Conservation (phyloP, 305 asterid species). For the Petunia hybrid region DNA sequence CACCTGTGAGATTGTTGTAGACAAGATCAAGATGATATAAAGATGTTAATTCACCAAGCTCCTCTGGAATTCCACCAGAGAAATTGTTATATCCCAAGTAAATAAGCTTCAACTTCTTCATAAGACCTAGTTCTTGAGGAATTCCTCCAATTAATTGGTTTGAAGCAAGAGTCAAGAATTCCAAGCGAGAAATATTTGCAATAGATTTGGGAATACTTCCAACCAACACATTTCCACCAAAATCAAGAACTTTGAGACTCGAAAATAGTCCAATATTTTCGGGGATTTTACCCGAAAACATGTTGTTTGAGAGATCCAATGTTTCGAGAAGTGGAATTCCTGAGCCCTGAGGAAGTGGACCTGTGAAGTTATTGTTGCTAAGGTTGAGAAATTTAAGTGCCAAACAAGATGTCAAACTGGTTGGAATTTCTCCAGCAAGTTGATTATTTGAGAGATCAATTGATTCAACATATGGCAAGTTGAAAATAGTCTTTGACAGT, state of each 20-base stretch:
- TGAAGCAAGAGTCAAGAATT: constrained; percentile 74
- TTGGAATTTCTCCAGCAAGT: constrained; percentile 65
- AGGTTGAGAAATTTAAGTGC: constrained; percentile 67
- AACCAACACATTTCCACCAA: constrained; percentile 74
- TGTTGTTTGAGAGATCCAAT: constrained; percentile 76
- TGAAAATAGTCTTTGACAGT: constrained; percentile 58
- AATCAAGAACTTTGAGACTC: constrained; percentile 62
- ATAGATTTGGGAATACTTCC: constrained; percentile 70
- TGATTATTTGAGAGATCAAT: constrained; percentile 77
- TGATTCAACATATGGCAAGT: constrained; percentile 51
- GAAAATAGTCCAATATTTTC: constrained; percentile 58
- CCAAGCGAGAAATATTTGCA: constrained; percentile 58
- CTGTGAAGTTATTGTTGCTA: constrained; percentile 79
- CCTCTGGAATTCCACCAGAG: constrained; percentile 72
- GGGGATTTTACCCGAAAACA: constrained; percentile 70
- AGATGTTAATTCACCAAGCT: constrained; percentile 55
- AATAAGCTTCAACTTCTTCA: constrained; percentile 66
- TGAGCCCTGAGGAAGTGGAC: constrained; percentile 48
- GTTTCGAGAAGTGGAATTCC: constrained; percentile 55
- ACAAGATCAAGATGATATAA: constrained; percentile 81
- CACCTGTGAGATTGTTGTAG: constrained; percentile 77
- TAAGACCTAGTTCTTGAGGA: constrained; percentile 53
- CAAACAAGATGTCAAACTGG: constrained; percentile 44
- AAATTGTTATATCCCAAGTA: constrained; percentile 87
- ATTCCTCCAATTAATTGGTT: constrained; percentile 71